Evolutionary conservation across 1,284 basidiomycete species (phyloP).

Genomic region (Heterobasidion occidentale): DNA sequence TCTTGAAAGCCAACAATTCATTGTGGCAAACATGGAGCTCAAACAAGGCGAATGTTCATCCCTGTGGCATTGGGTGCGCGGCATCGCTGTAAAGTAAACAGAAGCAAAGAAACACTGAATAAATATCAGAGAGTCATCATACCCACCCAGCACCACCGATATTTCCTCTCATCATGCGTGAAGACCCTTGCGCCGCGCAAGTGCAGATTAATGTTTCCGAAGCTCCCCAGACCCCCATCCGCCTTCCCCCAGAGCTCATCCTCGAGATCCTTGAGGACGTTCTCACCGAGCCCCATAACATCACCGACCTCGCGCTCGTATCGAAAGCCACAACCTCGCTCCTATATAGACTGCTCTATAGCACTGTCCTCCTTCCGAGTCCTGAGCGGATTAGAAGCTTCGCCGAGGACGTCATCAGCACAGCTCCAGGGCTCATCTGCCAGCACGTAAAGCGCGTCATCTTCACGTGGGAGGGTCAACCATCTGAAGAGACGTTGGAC

Average conservation of each 20-base stretch:
- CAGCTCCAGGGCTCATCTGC: slow-evolving; percentile 20
- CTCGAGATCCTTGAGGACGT: slow-evolving; percentile 28
- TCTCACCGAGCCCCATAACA: slow-evolving; percentile 9
- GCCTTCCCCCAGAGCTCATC: slow-evolving; percentile 20
- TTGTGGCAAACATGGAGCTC: too few species aligned
- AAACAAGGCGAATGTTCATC: too few species aligned
- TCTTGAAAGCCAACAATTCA: too few species aligned
- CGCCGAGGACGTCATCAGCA: slow-evolving; percentile 22
- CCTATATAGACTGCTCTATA: slow-evolving; percentile 7
- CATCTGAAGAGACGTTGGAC: not conserved
- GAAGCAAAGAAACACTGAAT: too few species aligned
- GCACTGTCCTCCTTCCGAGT: slow-evolving; percentile 23
- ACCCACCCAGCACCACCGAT: too few species aligned
- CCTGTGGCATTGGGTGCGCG: too few species aligned
- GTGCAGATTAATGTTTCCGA: too few species aligned
- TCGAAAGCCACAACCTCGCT: slow-evolving; percentile 3
- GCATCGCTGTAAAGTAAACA: too few species aligned
- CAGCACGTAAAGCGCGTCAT: slow-evolving; percentile 24
- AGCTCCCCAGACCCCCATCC: slow-evolving; percentile 1
- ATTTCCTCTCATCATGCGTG: too few species aligned
- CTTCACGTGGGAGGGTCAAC: slow-evolving; percentile 18
- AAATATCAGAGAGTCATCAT: too few species aligned
- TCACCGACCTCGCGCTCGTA: slow-evolving; percentile 24
- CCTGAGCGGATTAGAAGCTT: slow-evolving; percentile 21
- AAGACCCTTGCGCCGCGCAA: too few species aligned